Percentiles rank a stretch among this genome's conserved stretches.
These are phyloP conservation scores for Penicillium bovifimosum DNA, from an alignment of 495 filamentous ascomycete genomes.

Conservation along the genomic window DNA sequence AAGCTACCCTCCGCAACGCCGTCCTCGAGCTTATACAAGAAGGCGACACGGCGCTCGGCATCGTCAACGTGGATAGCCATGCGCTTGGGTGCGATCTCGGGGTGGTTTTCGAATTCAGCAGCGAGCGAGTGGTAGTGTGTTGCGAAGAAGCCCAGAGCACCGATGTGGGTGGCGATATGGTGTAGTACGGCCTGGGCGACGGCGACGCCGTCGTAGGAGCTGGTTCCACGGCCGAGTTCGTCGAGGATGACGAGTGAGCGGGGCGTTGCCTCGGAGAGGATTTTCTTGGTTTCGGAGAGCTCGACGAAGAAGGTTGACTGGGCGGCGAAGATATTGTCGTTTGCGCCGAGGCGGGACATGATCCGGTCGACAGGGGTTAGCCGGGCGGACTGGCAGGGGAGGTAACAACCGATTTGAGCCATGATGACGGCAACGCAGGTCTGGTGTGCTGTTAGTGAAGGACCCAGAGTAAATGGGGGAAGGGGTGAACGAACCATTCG, in stretches of 20 bases:
- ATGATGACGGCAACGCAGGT: conserved; percentile 96
- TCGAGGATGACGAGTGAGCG: conserved; percentile 96
- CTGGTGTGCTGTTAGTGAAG: conserved; percentile 34
- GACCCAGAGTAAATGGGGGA: neutral
- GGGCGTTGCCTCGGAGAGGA: conserved; percentile 89
- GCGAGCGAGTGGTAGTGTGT: conserved; percentile 97
- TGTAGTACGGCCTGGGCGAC: conserved; percentile 96
- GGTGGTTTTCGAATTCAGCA: conserved; percentile 80
- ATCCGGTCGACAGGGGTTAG: conserved; percentile 93
- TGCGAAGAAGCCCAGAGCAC: conserved; percentile 93
- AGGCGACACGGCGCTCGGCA: conserved; percentile 74
- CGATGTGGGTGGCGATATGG: conserved; percentile 88
- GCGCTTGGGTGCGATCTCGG: conserved; percentile 75
- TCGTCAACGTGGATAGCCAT: conserved; percentile 97
- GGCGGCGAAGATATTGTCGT: conserved; percentile 98
- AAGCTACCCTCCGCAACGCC: conserved; percentile 97
- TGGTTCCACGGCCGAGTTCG: conserved; percentile 92
- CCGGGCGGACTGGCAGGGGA: conserved; percentile 77
- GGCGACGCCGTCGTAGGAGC: conserved; percentile 90
- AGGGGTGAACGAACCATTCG: conserved; percentile 67
- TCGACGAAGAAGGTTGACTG: conserved; percentile 99
- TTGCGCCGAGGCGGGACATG: conserved; percentile 97
- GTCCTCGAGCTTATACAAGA: conserved; percentile 90
- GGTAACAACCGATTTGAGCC: conserved; percentile 95
- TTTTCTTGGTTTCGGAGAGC: conserved; percentile 96